Percentiles rank a stretch among this genome's conserved stretches.
phyloP scores from a whole-genome alignment of 2,329 filamentous ascomycete genomes.

The Colletotrichum coccodes region DNA sequence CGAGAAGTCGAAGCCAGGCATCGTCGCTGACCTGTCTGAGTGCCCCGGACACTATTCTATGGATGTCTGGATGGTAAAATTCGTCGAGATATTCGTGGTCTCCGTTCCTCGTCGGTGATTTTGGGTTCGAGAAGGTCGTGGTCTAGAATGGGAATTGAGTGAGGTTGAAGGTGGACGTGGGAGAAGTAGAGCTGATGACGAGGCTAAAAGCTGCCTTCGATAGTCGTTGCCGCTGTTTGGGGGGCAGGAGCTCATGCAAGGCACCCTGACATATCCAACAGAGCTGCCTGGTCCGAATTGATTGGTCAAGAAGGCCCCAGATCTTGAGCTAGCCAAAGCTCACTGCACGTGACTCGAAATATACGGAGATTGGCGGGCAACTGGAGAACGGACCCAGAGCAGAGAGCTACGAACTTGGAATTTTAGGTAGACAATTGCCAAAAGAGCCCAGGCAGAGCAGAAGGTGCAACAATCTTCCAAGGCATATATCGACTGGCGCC shows the following conservation, averaged over 20 bases:
- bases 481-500: neutral
- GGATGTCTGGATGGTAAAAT: neutral
- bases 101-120: slow-evolving; percentile 8
- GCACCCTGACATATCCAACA: slow-evolving; percentile 20
- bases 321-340: slow-evolving; percentile 22
- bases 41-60: neutral
- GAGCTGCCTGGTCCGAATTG: slow-evolving; percentile 2
- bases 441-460: slow-evolving; percentile 9
- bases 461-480: slow-evolving; percentile 8
- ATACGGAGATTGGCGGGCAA: slow-evolving; percentile 3
- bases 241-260: slow-evolving; percentile 27
- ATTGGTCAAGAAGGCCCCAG: slow-evolving; percentile 7
- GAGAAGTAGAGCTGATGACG: slow-evolving; percentile 58
- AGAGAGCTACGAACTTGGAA: slow-evolving; percentile 17
- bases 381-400: slow-evolving; percentile 5
- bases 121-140: slow-evolving; percentile 10
- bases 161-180: slow-evolving; percentile 35
- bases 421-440: slow-evolving; percentile 22
- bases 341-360: slow-evolving; percentile 9
- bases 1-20: slow-evolving; percentile 99
- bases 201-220: slow-evolving; percentile 63
- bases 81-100: slow-evolving; percentile 5
- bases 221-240: slow-evolving; percentile 27
- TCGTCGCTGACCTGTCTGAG: slow-evolving; percentile 55
- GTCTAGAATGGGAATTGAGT: slow-evolving; percentile 36